Conservation (phyloP, 106 monocot genomes). For the Dendrobium nobile region DNA sequence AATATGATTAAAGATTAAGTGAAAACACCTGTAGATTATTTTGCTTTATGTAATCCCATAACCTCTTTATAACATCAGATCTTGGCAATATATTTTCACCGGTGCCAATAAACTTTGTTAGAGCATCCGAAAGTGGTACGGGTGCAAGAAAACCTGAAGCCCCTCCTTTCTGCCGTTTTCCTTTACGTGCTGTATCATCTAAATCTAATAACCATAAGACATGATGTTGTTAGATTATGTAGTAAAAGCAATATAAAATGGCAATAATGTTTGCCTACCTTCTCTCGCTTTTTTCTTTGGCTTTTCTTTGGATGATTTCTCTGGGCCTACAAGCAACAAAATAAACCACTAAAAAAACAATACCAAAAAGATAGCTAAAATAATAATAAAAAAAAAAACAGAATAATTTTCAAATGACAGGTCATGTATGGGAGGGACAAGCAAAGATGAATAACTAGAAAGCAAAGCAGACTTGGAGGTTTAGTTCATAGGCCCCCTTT, state of each 20-base stretch:
- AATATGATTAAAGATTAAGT: neutral
- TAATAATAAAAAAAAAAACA: neutral
- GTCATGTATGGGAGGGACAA: too few relatives aligned
- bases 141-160: constrained; percentile 55
- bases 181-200: constrained; percentile 32
- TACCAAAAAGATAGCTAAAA: neutral
- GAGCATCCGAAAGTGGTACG: constrained; percentile 77
- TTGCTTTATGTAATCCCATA: constrained; percentile 90
- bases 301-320: constrained; percentile 40
- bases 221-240: neutral
- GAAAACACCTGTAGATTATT: constrained; percentile 82
- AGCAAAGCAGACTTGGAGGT: too few relatives aligned
- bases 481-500: too few relatives aligned
- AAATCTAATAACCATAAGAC: constrained; percentile 10
- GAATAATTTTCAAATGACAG: too few relatives aligned
- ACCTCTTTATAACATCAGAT: constrained; percentile 77
- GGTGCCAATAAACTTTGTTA: constrained; percentile 84
- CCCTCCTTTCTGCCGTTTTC: constrained; percentile 50
- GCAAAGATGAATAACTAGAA: too few relatives aligned
- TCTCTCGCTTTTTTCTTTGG: constrained; percentile 51
- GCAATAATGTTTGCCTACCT: constrained; percentile 27
- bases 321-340: constrained; percentile 10
- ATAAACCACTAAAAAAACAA: neutral
- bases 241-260: neutral
- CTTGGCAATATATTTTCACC: constrained; percentile 69